Evolutionary conservation across 345 rosid genomes (phyloP), one percentile per base, ranked within the genome.

Genomic region (Pugionium dolabratum): DNA sequence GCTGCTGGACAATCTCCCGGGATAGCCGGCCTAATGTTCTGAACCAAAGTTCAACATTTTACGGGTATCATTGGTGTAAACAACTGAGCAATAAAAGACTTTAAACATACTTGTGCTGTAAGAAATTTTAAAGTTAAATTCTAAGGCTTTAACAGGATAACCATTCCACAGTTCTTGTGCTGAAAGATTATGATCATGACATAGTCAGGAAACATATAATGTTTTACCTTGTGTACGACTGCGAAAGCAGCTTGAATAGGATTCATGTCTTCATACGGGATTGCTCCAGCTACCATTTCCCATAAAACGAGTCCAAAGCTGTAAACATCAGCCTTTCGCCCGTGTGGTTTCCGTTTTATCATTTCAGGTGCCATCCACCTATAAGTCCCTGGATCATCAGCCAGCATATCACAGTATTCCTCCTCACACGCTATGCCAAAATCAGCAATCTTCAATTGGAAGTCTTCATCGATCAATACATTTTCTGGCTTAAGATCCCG

Each of bases 361-460:
- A 92, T 92, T 77, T 92, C 98, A 46, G 98, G 98, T 62, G 98
- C 98, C 98, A 92, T 92, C 98, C 98, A 92, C 39, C 98, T 83
- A 50, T 85, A 92, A 26, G 98, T 92, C 30, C 98, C 98, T 1
- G 95, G 98, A 61, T 92, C 98, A 73, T 92, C 98, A 11, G 88
- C 89, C 75, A 86, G 55, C 29, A 68, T 65, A 70, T 89, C 96
- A 70, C 92, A 92, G 67, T 76, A 66, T 40, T 82, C 84, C 75
- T 84, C 95, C 61, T 89, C 95, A 69, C 98, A 89, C 5, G 96
- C 98, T 73, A 92, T 92, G 35, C 98, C 98, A 73, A 92, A 92
- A 72, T 92, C 98, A 43, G 98, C 98, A 46, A 92, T 76, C 73
- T 87, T 92, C 61, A 89, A 54, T 9, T 75, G 87, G 59, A 84